phyloP scores from a whole-genome alignment of 1,139 yeast species.

The Debaryomyces singareniensis region DNA sequence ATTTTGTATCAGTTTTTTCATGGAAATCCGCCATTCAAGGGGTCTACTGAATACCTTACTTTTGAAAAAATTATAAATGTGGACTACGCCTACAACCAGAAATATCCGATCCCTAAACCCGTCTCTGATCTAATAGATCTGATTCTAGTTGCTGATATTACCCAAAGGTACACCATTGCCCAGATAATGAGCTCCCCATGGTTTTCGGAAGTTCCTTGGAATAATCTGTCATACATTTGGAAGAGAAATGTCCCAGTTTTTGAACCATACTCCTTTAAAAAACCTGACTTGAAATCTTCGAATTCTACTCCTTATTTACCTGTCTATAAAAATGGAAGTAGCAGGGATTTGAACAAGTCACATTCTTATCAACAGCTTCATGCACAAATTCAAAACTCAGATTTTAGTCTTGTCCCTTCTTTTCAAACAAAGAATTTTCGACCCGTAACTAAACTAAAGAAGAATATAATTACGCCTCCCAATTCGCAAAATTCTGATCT shows the following conservation, averaged over 20 bases:
- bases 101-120: slow-evolving; percentile 54
- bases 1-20: slow-evolving; percentile 88
- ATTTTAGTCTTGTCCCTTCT: slow-evolving; percentile 28
- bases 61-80: slow-evolving; percentile 87
- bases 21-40: slow-evolving; percentile 95
- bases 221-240: slow-evolving; percentile 38
- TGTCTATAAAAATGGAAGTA: slow-evolving; percentile 31
- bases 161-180: slow-evolving; percentile 25
- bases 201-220: slow-evolving; percentile 39
- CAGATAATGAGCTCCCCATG: slow-evolving; percentile 32
- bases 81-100: slow-evolving; percentile 77
- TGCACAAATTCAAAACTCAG: slow-evolving; percentile 33
- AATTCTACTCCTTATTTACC: slow-evolving; percentile 31
- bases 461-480: slow-evolving; percentile 6
- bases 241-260: slow-evolving; percentile 41
- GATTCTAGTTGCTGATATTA: slow-evolving; percentile 48
- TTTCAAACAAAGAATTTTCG: slow-evolving; percentile 23
- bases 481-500: no score
- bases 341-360: slow-evolving; percentile 34
- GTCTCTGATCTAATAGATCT: slow-evolving; percentile 66
- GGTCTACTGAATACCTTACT: slow-evolving; percentile 87
- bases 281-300: slow-evolving; percentile 1
- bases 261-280: slow-evolving; percentile 46
- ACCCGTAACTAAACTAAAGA: slow-evolving; percentile 29
- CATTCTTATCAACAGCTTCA: slow-evolving; percentile 37